Percentiles rank a stretch among this genome's conserved stretches.
Conservation (phyloP, 306 rosid genomes). For the Oemleria cerasiformis region DNA sequence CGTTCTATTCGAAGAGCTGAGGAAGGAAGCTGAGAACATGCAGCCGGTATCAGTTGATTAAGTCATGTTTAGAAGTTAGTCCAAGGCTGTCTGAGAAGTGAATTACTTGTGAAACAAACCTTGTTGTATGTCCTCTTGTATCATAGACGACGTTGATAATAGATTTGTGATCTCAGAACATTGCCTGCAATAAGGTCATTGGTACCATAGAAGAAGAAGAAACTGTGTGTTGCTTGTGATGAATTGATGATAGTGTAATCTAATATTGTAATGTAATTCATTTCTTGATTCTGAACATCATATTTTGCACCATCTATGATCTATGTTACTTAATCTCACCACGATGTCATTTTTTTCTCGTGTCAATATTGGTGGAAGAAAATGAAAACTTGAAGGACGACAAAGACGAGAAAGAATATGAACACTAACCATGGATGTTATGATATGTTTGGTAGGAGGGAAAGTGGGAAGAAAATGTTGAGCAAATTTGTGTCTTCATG, state of each 20-base stretch:
- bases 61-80: not conserved
- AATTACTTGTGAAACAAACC: not conserved
- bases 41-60: conserved; percentile 89
- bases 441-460: not conserved
- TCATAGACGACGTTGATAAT: too few species aligned
- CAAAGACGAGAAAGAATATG: too few species aligned
- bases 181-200: not conserved
- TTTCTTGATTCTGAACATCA: not conserved
- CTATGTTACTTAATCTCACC: too few species aligned
- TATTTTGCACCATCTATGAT: too few species aligned
- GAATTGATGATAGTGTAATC: not conserved
- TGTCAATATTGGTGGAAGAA: too few species aligned
- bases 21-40: conserved; percentile 90
- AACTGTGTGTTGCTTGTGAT: not conserved
- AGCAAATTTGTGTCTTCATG: not conserved
- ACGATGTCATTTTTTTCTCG: too few species aligned
- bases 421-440: too few species aligned
- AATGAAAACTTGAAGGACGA: too few species aligned
- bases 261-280: not conserved
- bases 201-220: not conserved
- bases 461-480: not conserved
- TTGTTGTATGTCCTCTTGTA: too few species aligned
- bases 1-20: conserved; percentile 74
- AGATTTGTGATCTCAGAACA: not conserved
- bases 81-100: not conserved